phyloP scores from a whole-genome alignment of 805 yeast genomes.

The Suhomyces emberorum region DNA sequence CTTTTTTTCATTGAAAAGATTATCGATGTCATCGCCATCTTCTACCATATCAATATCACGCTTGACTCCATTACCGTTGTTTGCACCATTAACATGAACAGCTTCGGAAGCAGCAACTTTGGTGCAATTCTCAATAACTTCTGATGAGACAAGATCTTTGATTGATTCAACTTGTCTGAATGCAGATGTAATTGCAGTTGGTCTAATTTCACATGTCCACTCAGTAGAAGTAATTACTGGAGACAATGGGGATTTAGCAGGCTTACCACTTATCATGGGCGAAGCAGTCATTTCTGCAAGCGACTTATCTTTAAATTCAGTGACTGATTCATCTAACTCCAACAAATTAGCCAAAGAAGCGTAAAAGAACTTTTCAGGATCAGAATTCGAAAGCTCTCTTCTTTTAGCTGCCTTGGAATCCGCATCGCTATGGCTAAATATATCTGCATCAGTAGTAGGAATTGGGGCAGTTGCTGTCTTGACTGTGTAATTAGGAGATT shows the following conservation, averaged over 20 bases:
- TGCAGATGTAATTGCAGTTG: conserved; percentile 43
- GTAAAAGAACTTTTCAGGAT: conserved; percentile 48
- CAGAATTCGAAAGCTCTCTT: conserved; percentile 42
- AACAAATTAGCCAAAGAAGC: conserved; percentile 51
- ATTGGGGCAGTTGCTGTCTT: conserved; percentile 6
- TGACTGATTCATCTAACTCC: conserved; percentile 41
- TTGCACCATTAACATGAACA: conserved; percentile 8
- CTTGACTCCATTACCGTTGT: conserved; percentile 15
- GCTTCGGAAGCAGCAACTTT: conserved; percentile 3
- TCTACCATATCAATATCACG: conserved; percentile 20
- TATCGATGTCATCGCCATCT: conserved; percentile 31
- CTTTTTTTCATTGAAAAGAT: conserved; percentile 37
- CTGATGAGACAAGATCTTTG: conserved; percentile 28
- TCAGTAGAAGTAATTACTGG: conserved; percentile 27
- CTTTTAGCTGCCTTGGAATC: conserved; percentile 45
- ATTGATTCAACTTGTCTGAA: conserved; percentile 44
- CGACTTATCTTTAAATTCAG: conserved; percentile 17
- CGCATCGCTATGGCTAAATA: conserved; percentile 21
- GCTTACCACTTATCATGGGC: conserved; percentile 19
- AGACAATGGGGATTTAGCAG: conserved; percentile 35
- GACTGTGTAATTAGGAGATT: conserved; percentile 30
- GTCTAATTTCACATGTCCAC: conserved; percentile 46
- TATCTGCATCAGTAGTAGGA: conserved; percentile 16
- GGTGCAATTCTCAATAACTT: conserved; percentile 7
- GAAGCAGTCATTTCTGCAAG: conserved; percentile 16